Evolutionary conservation across 345 rosid species (phyloP).

Genomic region (Gossypium arboreum): DNA sequence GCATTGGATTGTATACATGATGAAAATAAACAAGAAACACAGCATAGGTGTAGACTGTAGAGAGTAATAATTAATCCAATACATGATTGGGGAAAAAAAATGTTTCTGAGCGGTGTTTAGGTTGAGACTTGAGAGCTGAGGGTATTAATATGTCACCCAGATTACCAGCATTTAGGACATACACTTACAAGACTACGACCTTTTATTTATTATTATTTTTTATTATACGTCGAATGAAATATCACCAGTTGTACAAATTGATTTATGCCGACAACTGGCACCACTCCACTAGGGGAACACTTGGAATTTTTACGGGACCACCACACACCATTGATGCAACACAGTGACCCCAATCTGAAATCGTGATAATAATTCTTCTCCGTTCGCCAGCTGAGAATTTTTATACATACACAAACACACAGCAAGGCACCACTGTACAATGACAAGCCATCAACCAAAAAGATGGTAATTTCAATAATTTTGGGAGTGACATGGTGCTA

Average conservation of each 20-base stretch:
- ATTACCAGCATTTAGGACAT: not conserved
- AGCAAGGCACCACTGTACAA: not conserved
- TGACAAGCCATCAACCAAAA: too few relatives aligned
- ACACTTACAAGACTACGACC: not conserved
- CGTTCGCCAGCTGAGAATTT: not conserved
- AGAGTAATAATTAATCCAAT: not conserved
- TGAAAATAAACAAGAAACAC: not conserved
- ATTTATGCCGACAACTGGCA: slow-evolving; percentile 2
- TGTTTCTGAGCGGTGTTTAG: not conserved
- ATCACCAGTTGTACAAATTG: not conserved
- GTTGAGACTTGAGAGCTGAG: not conserved
- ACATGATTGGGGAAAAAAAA: not conserved
- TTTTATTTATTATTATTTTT: not conserved
- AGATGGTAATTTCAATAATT: not conserved
- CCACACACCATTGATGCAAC: not conserved
- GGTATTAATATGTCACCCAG: not conserved
- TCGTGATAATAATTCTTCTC: not conserved
- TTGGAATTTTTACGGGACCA: not conserved
- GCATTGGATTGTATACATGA: not conserved
- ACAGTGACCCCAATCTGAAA: not conserved
- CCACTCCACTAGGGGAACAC: not conserved
- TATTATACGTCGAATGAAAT: not conserved
- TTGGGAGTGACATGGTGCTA: not conserved
- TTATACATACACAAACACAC: too few relatives aligned
- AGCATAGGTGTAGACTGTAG: not conserved